phyloP scores from a whole-genome alignment of 2,329 filamentous ascomycete genomes.

The Camillea tinctor region DNA sequence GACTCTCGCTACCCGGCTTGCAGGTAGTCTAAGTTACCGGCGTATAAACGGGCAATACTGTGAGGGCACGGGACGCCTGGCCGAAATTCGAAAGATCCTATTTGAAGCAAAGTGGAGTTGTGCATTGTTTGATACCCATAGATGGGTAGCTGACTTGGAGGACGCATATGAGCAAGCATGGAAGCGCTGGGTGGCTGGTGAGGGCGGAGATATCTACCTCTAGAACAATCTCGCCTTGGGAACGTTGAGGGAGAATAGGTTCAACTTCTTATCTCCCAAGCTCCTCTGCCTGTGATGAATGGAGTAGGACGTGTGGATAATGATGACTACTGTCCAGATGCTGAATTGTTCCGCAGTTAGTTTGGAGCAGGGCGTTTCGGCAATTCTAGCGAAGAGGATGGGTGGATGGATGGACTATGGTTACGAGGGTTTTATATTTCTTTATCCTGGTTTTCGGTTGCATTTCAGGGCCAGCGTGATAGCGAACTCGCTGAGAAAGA shows the following conservation, averaged over 20 bases:
- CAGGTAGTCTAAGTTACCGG: constrained; percentile 60
- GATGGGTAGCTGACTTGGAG: constrained; percentile 91
- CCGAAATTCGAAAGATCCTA: constrained; percentile 75
- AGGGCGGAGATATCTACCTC: constrained; percentile 92
- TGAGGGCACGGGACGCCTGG: constrained; percentile 65
- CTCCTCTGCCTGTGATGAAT: not conserved
- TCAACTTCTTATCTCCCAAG: not conserved
- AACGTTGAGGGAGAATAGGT: not conserved
- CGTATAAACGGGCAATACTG: constrained; percentile 44
- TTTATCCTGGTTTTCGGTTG: constrained; percentile 4
- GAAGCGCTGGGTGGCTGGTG: constrained; percentile 79
- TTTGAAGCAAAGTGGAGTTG: constrained; percentile 84
- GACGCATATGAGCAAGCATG: constrained; percentile 85
- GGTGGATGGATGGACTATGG: not conserved
- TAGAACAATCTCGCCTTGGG: constrained; percentile 11
- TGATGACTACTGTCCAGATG: not conserved
- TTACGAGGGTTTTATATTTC: not conserved
- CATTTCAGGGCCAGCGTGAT: not conserved
- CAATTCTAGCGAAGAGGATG: not conserved
- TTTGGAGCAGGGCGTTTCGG: constrained; percentile 1
- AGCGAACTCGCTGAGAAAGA: not conserved
- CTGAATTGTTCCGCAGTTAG: not conserved
- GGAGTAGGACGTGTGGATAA: not conserved
- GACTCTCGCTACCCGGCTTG: constrained; percentile 68
- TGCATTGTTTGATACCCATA: constrained; percentile 82